Conservation (phyloP, 78 protist species). For the Protostelium mycophagum region DNA sequence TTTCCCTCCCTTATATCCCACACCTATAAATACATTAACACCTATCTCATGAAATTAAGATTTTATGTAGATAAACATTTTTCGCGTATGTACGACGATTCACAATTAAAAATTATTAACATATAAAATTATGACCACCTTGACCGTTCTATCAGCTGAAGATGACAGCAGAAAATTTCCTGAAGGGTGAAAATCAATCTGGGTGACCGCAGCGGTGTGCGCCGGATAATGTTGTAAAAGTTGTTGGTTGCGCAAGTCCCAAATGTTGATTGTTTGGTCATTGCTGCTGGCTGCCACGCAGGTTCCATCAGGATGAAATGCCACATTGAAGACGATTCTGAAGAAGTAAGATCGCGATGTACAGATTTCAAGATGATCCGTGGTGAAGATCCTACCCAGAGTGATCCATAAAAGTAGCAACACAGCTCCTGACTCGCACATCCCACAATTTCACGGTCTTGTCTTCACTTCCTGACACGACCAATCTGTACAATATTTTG, state of each 20-base stretch:
- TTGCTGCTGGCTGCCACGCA: conserved; percentile 66
- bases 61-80: not conserved
- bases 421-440: not conserved
- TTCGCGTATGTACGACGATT: no score
- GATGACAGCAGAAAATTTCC: conserved; percentile 77
- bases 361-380: not conserved
- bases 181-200: conserved; percentile 64
- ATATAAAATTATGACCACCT: no score
- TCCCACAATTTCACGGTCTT: conserved; percentile 82
- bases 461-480: conserved; percentile 76
- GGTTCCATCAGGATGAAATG: conserved; percentile 83
- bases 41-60: not conserved
- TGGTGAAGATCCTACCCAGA: conserved; percentile 4
- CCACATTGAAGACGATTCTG: conserved; percentile 30
- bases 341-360: no score
- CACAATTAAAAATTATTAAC: no score
- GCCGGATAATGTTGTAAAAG: conserved; percentile 82
- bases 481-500: conserved; percentile 11
- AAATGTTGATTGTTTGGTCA: conserved; percentile 6
- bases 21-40: conserved; percentile 19
- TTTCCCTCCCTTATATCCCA: conserved; percentile 81
- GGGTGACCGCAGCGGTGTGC: conserved; percentile 54
- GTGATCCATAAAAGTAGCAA: conserved; percentile 69
- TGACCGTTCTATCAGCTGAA: conserved; percentile 61
- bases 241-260: not conserved